These are phyloP conservation scores for Arthrobotrys musiformis DNA, from an alignment of 2,329 filamentous ascomycete genomes.

Conservation along the genomic window DNA sequence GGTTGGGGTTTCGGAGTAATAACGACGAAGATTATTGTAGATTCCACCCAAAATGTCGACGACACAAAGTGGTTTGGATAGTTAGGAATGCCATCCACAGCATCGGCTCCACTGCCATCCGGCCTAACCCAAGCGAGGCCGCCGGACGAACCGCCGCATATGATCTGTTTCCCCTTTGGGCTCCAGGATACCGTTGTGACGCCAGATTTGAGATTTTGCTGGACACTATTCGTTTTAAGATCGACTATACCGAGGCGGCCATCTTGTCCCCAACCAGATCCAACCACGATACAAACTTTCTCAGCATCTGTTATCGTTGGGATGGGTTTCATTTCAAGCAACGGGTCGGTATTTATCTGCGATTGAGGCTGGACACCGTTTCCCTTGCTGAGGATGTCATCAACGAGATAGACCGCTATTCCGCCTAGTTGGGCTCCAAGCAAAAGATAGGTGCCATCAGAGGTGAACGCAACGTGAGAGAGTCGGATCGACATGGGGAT, in stretches of 20 bases:
- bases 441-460: slow-evolving; percentile 86
- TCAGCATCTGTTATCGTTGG: slow-evolving; percentile 78
- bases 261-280: slow-evolving; percentile 68
- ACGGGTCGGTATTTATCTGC: slow-evolving; percentile 78
- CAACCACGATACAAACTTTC: slow-evolving; percentile 82
- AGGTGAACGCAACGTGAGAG: slow-evolving; percentile 88
- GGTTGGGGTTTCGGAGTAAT: slow-evolving; percentile 72
- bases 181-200: slow-evolving; percentile 93
- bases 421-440: slow-evolving; percentile 84
- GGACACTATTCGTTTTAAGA: slow-evolving; percentile 83
- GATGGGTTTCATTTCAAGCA: slow-evolving; percentile 82
- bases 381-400: slow-evolving; percentile 71
- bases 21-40: slow-evolving; percentile 81
- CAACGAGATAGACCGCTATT: slow-evolving; percentile 82
- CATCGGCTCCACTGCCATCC: slow-evolving; percentile 78
- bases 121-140: slow-evolving; percentile 84
- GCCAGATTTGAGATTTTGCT: slow-evolving; percentile 74
- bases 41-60: slow-evolving; percentile 87
- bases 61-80: slow-evolving; percentile 78
- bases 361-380: slow-evolving; percentile 74
- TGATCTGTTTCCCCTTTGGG: slow-evolving; percentile 88
- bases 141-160: slow-evolving; percentile 85
- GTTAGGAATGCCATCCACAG: slow-evolving; percentile 80
- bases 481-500: slow-evolving; percentile 79
- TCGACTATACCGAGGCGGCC: slow-evolving; percentile 64